phyloP scores from a whole-genome alignment of 2,329 filamentous ascomycete species.

The Pyrenophora graminea region DNA sequence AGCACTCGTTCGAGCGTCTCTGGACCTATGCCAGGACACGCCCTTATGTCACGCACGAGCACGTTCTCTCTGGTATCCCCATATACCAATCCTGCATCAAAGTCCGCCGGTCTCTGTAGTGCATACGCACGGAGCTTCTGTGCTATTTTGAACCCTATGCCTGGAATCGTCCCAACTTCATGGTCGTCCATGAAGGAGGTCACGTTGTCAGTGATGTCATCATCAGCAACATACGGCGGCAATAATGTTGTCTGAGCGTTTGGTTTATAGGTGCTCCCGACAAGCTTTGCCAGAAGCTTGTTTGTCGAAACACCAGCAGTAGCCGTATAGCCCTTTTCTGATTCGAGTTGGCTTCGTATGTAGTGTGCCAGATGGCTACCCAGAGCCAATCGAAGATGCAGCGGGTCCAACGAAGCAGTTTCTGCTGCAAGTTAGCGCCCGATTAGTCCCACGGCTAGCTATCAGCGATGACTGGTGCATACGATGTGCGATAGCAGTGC shows the following conservation, averaged over 20 bases:
- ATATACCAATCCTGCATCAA: constrained; percentile 53
- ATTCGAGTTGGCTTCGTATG: constrained; percentile 72
- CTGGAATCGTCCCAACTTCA: constrained; percentile 79
- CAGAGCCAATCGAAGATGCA: constrained; percentile 67
- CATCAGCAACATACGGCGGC: constrained; percentile 58
- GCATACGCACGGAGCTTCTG: constrained; percentile 68
- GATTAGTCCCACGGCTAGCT: not conserved
- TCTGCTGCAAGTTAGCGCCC: constrained; percentile 25
- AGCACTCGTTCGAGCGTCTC: constrained; percentile 70
- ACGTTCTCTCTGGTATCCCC: constrained; percentile 60
- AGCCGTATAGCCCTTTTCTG: constrained; percentile 79
- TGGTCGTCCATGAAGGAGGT: constrained; percentile 73
- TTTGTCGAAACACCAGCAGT: constrained; percentile 87
- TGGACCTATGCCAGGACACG: constrained; percentile 65
- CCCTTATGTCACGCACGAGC: constrained; percentile 68
- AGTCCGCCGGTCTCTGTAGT: constrained; percentile 51
- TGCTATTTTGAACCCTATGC: constrained; percentile 80
- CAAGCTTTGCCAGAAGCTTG: constrained; percentile 84
- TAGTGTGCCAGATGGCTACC: constrained; percentile 81
- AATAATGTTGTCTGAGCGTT: constrained; percentile 83
- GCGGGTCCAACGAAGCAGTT: constrained; percentile 36
- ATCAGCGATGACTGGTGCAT: constrained; percentile 1
- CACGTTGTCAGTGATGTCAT: constrained; percentile 53
- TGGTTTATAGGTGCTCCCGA: constrained; percentile 83
- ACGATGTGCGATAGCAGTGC: not conserved